Evolutionary conservation across 305 asterid species (phyloP).

Genomic region (Ilex paraguariensis): DNA sequence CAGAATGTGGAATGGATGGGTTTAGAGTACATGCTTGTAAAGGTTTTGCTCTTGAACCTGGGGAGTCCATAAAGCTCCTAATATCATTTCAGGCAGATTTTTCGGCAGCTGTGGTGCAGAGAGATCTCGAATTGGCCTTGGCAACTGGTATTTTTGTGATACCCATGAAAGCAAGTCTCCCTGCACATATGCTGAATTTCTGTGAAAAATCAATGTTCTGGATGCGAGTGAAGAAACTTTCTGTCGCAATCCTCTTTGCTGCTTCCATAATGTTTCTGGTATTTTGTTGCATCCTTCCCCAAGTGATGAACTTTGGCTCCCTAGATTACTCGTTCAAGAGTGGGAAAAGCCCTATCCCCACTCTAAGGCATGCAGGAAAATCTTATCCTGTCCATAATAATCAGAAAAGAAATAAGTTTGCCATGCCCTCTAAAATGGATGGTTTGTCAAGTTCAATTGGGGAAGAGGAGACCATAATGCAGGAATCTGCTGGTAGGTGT

Average conservation of each 20-base stretch:
- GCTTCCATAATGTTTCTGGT: slow-evolving; percentile 36
- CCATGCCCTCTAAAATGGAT: slow-evolving; percentile 27
- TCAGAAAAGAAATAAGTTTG: slow-evolving; percentile 21
- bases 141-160: slow-evolving; percentile 73
- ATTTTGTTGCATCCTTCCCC: slow-evolving; percentile 41
- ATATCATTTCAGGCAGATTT: slow-evolving; percentile 66
- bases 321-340: slow-evolving; percentile 30
- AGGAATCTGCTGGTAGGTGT: slow-evolving; percentile 30
- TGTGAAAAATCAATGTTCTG: slow-evolving; percentile 66
- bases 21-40: slow-evolving; percentile 52
- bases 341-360: slow-evolving; percentile 29
- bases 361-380: slow-evolving; percentile 21
- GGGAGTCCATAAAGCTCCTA: slow-evolving; percentile 53
- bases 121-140: slow-evolving; percentile 79
- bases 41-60: slow-evolving; percentile 72
- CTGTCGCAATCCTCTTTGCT: slow-evolving; percentile 31
- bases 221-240: slow-evolving; percentile 46
- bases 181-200: slow-evolving; percentile 47
- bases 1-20: slow-evolving; percentile 73
- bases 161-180: slow-evolving; percentile 82
- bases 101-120: slow-evolving; percentile 51
- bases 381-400: slow-evolving; percentile 20
- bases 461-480: slow-evolving; percentile 28
- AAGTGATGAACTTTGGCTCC: slow-evolving; percentile 20
- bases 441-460: slow-evolving; percentile 30